Percentiles rank a stretch among this genome's conserved stretches.
Conservation (phyloP, 2,329 filamentous ascomycete genomes). For the Alternaria viburni region DNA sequence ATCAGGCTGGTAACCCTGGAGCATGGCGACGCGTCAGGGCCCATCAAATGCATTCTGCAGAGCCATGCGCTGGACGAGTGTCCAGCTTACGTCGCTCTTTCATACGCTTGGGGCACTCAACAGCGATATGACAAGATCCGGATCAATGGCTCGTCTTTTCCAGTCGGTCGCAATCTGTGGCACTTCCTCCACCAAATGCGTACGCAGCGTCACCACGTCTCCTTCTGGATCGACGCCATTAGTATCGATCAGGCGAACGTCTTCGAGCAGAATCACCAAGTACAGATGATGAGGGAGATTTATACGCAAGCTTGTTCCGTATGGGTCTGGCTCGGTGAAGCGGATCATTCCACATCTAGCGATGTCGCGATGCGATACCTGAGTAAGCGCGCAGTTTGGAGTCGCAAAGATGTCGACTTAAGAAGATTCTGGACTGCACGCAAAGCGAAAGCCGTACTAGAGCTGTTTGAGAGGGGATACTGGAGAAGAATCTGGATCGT, state of each 20-base stretch:
- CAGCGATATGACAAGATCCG: background rate
- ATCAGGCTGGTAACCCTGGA: background rate
- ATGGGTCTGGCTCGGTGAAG: background rate
- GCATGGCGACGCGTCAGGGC: background rate
- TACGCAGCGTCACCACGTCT: accelerated
- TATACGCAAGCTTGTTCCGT: background rate
- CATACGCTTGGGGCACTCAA: background rate
- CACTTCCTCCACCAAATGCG: background rate
- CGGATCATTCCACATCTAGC: accelerated
- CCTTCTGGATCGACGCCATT: background rate
- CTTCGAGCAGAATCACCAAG: background rate
- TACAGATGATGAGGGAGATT: background rate
- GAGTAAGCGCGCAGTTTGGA: accelerated
- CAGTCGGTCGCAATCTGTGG: background rate
- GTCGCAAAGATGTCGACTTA: background rate
- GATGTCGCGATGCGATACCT: background rate
- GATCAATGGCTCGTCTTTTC: background rate
- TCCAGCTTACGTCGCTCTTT: background rate
- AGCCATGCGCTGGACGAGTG: background rate
- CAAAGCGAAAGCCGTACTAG: background rate
- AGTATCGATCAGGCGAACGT: background rate
- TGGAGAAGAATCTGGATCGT: background rate
- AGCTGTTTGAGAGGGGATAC: accelerated
- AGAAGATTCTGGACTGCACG: too few species aligned
- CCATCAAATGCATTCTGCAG: background rate